Conservation (phyloP, 2,329 filamentous ascomycete genomes). For the Alternaria burnsii region DNA sequence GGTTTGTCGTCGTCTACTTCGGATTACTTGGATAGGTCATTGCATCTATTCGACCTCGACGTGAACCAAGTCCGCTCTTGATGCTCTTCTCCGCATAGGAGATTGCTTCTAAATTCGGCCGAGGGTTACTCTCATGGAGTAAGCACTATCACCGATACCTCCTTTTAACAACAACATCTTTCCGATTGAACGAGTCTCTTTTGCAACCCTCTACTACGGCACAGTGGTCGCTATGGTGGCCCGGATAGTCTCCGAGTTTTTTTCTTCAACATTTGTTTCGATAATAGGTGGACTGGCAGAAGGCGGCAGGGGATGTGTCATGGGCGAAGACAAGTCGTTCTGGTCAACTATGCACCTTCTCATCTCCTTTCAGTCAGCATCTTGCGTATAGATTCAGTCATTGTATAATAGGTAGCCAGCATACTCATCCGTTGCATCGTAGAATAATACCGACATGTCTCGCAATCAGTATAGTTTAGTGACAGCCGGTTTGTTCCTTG, state of each 20-base stretch:
- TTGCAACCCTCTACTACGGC: not conserved
- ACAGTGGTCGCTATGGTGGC: not conserved
- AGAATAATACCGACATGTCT: slow-evolving; percentile 6
- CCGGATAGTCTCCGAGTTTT: not conserved
- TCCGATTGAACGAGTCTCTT: not conserved
- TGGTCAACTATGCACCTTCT: not conserved
- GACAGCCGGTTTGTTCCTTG: not conserved
- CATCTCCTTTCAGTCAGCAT: slow-evolving; percentile 2
- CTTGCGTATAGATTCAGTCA: slow-evolving; percentile 13
- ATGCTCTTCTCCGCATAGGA: not conserved
- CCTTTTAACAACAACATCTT: not conserved
- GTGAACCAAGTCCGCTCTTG: not conserved
- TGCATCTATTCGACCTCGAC: not conserved
- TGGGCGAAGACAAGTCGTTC: not conserved
- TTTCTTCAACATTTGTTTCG: slow-evolving; percentile 8
- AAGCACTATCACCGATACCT: slow-evolving; percentile 1
- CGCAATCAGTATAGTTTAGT: not conserved
- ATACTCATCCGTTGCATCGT: slow-evolving; percentile 16
- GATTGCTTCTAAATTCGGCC: not conserved
- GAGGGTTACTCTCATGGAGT: not conserved
- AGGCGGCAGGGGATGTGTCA: slow-evolving; percentile 1
- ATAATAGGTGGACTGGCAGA: slow-evolving; percentile 6
- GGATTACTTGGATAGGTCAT: not conserved
- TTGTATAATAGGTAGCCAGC: slow-evolving; percentile 19
- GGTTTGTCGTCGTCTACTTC: not conserved